Evolutionary conservation across 345 rosid species (phyloP).

Genomic region (Linum trigynum): DNA sequence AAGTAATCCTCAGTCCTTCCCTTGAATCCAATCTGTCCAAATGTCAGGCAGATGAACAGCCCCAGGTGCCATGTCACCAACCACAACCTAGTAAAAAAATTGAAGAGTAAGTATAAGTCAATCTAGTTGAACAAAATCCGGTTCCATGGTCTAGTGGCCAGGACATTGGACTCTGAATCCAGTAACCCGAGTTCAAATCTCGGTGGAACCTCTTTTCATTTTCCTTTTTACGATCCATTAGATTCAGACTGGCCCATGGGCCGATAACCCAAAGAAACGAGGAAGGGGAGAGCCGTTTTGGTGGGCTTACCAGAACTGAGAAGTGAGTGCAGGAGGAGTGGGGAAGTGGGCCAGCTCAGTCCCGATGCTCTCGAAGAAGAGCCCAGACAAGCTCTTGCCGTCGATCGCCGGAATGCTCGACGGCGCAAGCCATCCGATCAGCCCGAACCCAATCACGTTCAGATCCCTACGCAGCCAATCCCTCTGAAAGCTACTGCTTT

Average conservation of each 20-base stretch:
- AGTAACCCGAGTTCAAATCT: conserved; percentile 23
- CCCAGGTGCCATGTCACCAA: conserved; percentile 83
- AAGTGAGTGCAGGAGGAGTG: conserved; percentile 57
- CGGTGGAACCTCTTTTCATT: conserved; percentile 12
- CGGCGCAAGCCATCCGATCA: conserved; percentile 90
- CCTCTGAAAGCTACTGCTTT: conserved; percentile 51
- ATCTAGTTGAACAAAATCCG: conserved; percentile 10
- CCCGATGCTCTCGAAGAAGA: conserved; percentile 95
- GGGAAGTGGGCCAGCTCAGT: conserved; percentile 93
- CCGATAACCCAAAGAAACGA: not conserved
- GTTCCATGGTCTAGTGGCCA: conserved; percentile 25
- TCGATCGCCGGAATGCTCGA: conserved; percentile 77
- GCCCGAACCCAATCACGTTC: conserved; percentile 79
- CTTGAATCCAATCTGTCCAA: conserved; percentile 96
- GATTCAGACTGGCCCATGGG: too few species aligned
- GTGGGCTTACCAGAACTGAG: conserved; percentile 47
- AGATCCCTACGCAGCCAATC: conserved; percentile 22
- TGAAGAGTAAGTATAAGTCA: not conserved
- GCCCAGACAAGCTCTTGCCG: conserved; percentile 85
- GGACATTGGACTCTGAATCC: conserved; percentile 27
- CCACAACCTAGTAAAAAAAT: conserved; percentile 48
- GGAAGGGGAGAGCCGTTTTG: not conserved
- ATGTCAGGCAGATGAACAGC: conserved; percentile 72
- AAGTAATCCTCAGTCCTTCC: conserved; percentile 87
- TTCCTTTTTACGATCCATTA: too few species aligned